Evolutionary conservation across 306 rosid species (phyloP), one percentile per base, ranked within the genome.

Genomic region (Macrotyloma uniflorum): DNA sequence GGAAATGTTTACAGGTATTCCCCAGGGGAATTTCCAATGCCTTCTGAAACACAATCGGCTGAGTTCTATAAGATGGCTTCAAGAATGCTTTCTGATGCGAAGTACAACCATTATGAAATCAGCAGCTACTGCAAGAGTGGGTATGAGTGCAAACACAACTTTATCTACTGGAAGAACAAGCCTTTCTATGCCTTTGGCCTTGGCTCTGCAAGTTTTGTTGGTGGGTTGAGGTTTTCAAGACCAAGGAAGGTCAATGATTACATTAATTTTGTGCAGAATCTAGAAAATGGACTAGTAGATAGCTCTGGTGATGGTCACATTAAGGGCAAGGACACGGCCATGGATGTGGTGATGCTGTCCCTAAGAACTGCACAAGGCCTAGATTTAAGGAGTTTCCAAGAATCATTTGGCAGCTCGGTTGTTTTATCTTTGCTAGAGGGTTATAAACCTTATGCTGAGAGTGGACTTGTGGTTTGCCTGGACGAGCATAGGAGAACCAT

Each of bases 151-250:
- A 91, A 87, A 73, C 99, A 96, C 87, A 91, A 96, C 63, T 82
- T n/a, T 13, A 83, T 83, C n/a, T 96, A 91, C 50, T 96, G 99
- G 99, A 88, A 87, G 88, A 91, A 96, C 91, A 80, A 78, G 18
- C 96, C 97, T 33, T 91, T 93, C 88, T 90, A 96, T 79, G 96
- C 81, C 57, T 91, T 91, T 45, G 98, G 98, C 85, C 96, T 96
- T 1, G 98, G 97, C 77, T 86, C 99, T 66, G 85, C 99, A 32
- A 91, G 98, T 85, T 89, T 87, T 70, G 74, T 93, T 23, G 91
- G 87, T 10, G 94, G 98, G 32, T 50, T 90, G 79, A 86, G 98
- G 78, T 93, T 90, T 86, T 89, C 97, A 15, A 91, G 99, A 71
- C 99, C 97, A 0, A 89, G 85, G 74, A 88, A 77, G 80, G 35